Percentiles rank a stretch among this genome's conserved stretches.
Conservation (phyloP, 2,329 filamentous ascomycete genomes). For the Byssoonygena ceratinophila region DNA sequence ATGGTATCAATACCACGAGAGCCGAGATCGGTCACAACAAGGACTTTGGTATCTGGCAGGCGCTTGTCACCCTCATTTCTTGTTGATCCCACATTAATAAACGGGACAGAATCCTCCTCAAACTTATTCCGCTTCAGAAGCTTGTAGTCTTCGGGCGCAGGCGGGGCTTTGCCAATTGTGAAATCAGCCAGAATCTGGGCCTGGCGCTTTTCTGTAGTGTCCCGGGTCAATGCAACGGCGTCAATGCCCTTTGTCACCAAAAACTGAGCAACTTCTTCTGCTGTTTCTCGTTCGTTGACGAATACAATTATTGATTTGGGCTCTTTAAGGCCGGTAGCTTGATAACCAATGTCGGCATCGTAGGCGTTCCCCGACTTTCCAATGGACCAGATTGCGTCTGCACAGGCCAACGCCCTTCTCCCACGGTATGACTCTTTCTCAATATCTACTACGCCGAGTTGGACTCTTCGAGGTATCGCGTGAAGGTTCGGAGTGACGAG, state of each 20-base stretch:
- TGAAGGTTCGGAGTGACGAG: constrained; percentile 93
- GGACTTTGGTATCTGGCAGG: constrained; percentile 63
- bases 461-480: constrained; percentile 86
- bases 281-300: constrained; percentile 89
- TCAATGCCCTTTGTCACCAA: constrained; percentile 78
- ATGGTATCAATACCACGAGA: constrained; percentile 91
- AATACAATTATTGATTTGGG: constrained; percentile 86
- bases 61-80: constrained; percentile 8
- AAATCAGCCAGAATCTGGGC: constrained; percentile 68
- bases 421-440: constrained; percentile 86
- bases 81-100: constrained; percentile 4
- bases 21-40: constrained; percentile 88
- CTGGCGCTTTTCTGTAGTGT: constrained; percentile 67
- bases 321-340: constrained; percentile 39
- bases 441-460: constrained; percentile 85
- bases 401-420: constrained; percentile 86
- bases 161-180: constrained; percentile 38
- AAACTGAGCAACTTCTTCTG: constrained; percentile 67
- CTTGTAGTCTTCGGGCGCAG: constrained; percentile 23
- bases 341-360: constrained; percentile 26
- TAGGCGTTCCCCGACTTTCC: constrained; percentile 58
- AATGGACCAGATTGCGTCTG: constrained; percentile 88
- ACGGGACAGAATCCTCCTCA: constrained; percentile 17
- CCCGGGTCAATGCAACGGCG: constrained; percentile 71
- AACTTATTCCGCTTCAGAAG: constrained; percentile 15